These are phyloP conservation scores for Aspergillus transmontanensis DNA, from an alignment of 2,329 filamentous ascomycete species.

Conservation along the genomic window DNA sequence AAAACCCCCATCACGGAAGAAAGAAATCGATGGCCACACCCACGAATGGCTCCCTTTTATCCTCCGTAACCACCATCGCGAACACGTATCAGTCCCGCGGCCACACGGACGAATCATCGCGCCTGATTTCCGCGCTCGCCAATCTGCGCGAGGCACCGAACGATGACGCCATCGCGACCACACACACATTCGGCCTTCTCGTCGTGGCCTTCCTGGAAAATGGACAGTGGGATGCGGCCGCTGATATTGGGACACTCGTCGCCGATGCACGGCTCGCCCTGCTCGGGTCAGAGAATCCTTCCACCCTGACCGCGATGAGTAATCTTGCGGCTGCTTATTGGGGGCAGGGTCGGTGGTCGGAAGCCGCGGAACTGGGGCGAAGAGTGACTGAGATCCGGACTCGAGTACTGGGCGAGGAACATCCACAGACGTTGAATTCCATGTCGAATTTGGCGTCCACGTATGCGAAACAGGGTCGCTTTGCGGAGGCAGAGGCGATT, in stretches of 20 bases:
- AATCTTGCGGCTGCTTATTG: constrained; percentile 12
- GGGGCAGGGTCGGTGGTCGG: constrained; percentile 11
- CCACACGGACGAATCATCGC: not conserved
- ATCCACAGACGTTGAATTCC: constrained; percentile 11
- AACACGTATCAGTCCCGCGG: not conserved
- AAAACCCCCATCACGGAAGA: not conserved
- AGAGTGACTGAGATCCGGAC: constrained; percentile 2
- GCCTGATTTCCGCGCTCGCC: not conserved
- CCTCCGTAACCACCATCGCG: not conserved
- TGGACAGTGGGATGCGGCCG: constrained; percentile 8
- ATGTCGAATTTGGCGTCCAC: constrained; percentile 15
- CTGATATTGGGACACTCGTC: constrained; percentile 8
- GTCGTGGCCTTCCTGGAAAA: constrained; percentile 9
- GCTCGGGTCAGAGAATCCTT: not conserved
- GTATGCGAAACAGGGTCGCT: constrained; percentile 8
- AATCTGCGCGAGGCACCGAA: not conserved
- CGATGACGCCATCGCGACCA: not conserved
- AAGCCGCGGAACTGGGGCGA: constrained; percentile 7
- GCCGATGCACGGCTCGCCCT: constrained; percentile 3
- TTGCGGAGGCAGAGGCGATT: constrained; percentile 7
- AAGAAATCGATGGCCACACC: not conserved
- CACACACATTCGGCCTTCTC: constrained; percentile 2
- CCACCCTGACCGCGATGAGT: constrained; percentile 10
- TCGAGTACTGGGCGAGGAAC: constrained; percentile 3
- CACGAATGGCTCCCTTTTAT: not conserved